Evolutionary conservation across 2,329 filamentous ascomycete species (phyloP).

Genomic region (Dactylonectria macrodidyma): DNA sequence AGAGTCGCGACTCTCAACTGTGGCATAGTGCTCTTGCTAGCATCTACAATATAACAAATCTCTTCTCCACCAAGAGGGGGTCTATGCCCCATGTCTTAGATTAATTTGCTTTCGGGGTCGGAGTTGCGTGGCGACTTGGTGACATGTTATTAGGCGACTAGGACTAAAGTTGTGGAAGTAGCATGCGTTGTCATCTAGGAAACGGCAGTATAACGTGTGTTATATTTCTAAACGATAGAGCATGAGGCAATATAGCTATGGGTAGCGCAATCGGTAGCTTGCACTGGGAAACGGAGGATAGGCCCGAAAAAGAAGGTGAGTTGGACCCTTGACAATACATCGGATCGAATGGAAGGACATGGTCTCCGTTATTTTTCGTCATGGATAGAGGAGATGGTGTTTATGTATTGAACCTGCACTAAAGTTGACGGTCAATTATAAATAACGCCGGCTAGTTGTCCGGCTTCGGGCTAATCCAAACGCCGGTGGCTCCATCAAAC

Average conservation of each 20-base stretch:
- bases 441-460: background rate
- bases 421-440: background rate
- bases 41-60: too few species aligned
- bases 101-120: background rate
- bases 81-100: background rate
- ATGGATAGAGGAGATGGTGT: background rate
- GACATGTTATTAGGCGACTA: background rate
- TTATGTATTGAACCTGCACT: background rate
- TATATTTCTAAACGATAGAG: background rate
- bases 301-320: background rate
- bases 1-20: too few species aligned
- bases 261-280: background rate
- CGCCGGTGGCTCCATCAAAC: background rate
- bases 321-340: background rate
- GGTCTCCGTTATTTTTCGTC: background rate
- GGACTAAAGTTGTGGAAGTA: background rate
- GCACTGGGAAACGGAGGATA: background rate
- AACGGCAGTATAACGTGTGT: background rate
- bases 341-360: background rate
- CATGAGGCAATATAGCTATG: too few species aligned
- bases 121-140: background rate
- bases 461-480: background rate
- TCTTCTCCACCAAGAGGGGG: background rate
- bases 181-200: background rate
- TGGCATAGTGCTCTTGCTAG: too few species aligned